Conservation (phyloP, 2,329 filamentous ascomycete genomes). For the Dryadomyces quercus-mongolicae region DNA sequence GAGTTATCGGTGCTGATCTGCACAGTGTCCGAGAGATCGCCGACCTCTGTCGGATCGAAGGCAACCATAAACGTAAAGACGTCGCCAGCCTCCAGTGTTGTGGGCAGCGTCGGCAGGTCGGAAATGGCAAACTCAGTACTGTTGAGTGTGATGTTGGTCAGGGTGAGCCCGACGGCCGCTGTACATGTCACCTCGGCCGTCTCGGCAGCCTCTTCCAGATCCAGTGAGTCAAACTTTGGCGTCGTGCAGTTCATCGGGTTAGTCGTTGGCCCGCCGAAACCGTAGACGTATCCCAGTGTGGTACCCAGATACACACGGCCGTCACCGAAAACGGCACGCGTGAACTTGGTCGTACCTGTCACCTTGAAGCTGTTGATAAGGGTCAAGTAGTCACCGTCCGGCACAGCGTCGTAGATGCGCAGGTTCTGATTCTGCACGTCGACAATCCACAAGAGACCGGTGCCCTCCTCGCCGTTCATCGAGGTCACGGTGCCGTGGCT, state of each 20-base stretch:
- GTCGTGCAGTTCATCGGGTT: slow-evolving; percentile 40
- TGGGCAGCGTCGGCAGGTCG: slow-evolving; percentile 17
- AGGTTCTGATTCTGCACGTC: slow-evolving; percentile 44
- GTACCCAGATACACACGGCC: slow-evolving; percentile 43
- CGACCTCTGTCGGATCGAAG: slow-evolving; percentile 34
- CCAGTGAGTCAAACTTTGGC: slow-evolving; percentile 30
- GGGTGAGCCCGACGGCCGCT: slow-evolving; percentile 29
- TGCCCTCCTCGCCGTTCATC: slow-evolving; percentile 38
- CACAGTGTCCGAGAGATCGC: slow-evolving; percentile 34
- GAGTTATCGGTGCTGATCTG: slow-evolving; percentile 35
- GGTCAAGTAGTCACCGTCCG: slow-evolving; percentile 30
- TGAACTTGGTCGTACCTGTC: slow-evolving; percentile 41
- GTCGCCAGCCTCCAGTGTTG: slow-evolving; percentile 22
- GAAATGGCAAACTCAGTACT: slow-evolving; percentile 25
- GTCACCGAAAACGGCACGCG: slow-evolving; percentile 44
- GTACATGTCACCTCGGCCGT: slow-evolving; percentile 30
- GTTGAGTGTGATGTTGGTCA: slow-evolving; percentile 26
- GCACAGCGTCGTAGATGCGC: slow-evolving; percentile 82
- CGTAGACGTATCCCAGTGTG: slow-evolving; percentile 37
- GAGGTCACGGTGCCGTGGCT: slow-evolving; percentile 45
- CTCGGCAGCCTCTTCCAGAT: slow-evolving; percentile 24
- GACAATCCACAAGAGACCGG: slow-evolving; percentile 42
- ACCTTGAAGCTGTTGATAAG: slow-evolving; percentile 39
- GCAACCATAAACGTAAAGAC: slow-evolving; percentile 29
- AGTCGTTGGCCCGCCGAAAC: slow-evolving; percentile 42